These are phyloP conservation scores for Ascochyta rabiei DNA, from an alignment of 2,329 filamentous ascomycete genomes.

Conservation along the genomic window DNA sequence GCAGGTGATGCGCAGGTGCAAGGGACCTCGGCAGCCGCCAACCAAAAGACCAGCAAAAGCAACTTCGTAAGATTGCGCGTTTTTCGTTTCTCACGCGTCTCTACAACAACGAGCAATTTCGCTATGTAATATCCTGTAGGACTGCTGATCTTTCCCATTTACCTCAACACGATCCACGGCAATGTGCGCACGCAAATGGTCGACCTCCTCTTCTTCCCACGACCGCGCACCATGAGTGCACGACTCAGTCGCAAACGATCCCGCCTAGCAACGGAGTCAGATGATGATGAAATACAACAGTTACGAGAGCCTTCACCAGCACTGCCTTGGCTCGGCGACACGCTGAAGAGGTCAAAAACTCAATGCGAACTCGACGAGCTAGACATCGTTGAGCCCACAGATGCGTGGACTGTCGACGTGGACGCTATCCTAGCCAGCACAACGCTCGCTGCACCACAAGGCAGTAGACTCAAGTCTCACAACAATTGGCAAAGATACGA, in stretches of 20 bases:
- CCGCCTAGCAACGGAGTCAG: slow-evolving; percentile 33
- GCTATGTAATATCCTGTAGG: slow-evolving; percentile 9
- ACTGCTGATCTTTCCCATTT: slow-evolving; percentile 3
- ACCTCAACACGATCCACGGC: slow-evolving; percentile 3
- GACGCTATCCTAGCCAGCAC: slow-evolving; percentile 37
- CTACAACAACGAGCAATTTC: slow-evolving; percentile 27
- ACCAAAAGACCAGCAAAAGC: slow-evolving; percentile 8
- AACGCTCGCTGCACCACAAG: slow-evolving; percentile 25
- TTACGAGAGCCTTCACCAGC: slow-evolving; percentile 30
- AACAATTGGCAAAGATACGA: slow-evolving; percentile 35
- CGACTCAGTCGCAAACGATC: slow-evolving; percentile 44
- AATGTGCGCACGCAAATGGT: slow-evolving; percentile 23
- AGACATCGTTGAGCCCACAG: slow-evolving; percentile 30
- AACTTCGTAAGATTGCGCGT: slow-evolving; percentile 8
- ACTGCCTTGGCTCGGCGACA: slow-evolving; percentile 26
- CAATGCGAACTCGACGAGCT: slow-evolving; percentile 46
- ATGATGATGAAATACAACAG: slow-evolving; percentile 30
- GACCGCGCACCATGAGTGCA: slow-evolving; percentile 35
- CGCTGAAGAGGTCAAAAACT: slow-evolving; percentile 44
- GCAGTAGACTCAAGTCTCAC: slow-evolving; percentile 29
- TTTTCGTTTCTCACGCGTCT: slow-evolving; percentile 21
- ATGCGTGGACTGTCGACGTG: slow-evolving; percentile 45
- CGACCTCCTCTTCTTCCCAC: slow-evolving; percentile 19
- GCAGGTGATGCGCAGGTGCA: neutral
- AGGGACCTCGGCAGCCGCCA: slow-evolving; percentile 8